Evolutionary conservation across 129 eudicot species (phyloP).

Genomic region (Artemisia annua): DNA sequence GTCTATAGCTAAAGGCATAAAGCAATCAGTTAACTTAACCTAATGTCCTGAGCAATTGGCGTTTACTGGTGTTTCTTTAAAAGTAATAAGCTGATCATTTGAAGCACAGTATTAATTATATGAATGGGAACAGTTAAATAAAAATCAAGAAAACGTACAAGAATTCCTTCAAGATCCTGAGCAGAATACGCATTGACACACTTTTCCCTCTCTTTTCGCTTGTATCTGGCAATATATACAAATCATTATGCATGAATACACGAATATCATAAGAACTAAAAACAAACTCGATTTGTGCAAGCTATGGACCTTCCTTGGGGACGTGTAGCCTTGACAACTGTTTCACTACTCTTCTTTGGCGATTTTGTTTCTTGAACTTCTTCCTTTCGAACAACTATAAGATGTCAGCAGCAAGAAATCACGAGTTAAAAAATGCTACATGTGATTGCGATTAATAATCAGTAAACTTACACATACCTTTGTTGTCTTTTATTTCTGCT

Average conservation of each 20-base stretch:
- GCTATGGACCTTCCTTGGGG: constrained; percentile 79
- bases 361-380: constrained; percentile 21
- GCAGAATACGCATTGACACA: constrained; percentile 60
- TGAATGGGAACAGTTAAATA: too few species aligned
- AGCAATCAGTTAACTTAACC: too few species aligned
- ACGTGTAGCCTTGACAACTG: constrained; percentile 55
- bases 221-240: constrained; percentile 48
- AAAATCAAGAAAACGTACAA: constrained; percentile 48
- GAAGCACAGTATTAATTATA: too few species aligned
- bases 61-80: too few species aligned
- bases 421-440: constrained; percentile 19
- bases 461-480: constrained; percentile 42
- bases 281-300: background rate
- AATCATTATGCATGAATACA: constrained; percentile 8
- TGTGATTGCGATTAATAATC: background rate
- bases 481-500: constrained; percentile 36
- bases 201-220: constrained; percentile 83
- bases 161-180: constrained; percentile 40
- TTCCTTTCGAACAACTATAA: constrained; percentile 39
- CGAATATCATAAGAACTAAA: background rate
- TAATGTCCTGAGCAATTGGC: too few species aligned
- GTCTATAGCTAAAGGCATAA: too few species aligned
- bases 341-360: constrained; percentile 23
- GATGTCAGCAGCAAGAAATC: constrained; percentile 9
- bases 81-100: too few species aligned